Percentiles rank a stretch among this genome's conserved stretches.
phyloP scores from a whole-genome alignment of 768 basidiomycete species.

The Filobasidium floriforme region DNA sequence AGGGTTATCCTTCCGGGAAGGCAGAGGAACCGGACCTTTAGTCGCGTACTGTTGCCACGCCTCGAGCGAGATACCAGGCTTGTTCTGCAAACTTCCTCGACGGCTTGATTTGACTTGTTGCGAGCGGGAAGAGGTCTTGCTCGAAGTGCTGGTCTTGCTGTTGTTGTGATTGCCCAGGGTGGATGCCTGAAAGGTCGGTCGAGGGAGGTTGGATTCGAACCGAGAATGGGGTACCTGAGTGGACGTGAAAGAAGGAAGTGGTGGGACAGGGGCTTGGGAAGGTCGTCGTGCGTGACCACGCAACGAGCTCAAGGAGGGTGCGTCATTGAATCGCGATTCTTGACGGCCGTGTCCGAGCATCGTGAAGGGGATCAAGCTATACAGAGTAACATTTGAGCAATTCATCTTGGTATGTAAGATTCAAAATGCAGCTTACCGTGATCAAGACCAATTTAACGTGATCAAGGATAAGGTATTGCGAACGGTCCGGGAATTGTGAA shows the following conservation, averaged over 20 bases:
- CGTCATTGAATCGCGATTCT: not conserved
- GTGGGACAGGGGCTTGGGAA: not conserved
- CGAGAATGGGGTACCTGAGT: not conserved
- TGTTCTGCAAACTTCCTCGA: slow-evolving; percentile 7
- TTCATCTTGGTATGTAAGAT: no score
- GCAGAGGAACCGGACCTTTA: not conserved
- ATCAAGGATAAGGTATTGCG: no score
- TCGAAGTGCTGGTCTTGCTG: not conserved
- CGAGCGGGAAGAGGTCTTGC: not conserved
- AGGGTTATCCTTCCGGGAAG: not conserved
- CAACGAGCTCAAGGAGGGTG: not conserved
- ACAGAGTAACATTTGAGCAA: no score
- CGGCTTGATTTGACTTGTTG: slow-evolving; percentile 6
- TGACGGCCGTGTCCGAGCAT: not conserved
- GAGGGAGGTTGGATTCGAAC: slow-evolving; percentile 2
- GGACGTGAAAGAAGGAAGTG: not conserved
- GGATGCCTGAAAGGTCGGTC: not conserved
- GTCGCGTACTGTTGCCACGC: not conserved
- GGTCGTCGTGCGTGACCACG: not conserved
- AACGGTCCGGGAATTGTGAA: no score
- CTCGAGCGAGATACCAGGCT: not conserved
- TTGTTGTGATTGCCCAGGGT: not conserved
- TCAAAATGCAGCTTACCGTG: no score
- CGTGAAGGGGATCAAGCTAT: not conserved
- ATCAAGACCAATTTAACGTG: no score